A percentile compares a stretch with the other conserved stretches of the same genome.
phyloP scores from a whole-genome alignment of 305 asterid genomes.

The Fraxinus greggii region DNA sequence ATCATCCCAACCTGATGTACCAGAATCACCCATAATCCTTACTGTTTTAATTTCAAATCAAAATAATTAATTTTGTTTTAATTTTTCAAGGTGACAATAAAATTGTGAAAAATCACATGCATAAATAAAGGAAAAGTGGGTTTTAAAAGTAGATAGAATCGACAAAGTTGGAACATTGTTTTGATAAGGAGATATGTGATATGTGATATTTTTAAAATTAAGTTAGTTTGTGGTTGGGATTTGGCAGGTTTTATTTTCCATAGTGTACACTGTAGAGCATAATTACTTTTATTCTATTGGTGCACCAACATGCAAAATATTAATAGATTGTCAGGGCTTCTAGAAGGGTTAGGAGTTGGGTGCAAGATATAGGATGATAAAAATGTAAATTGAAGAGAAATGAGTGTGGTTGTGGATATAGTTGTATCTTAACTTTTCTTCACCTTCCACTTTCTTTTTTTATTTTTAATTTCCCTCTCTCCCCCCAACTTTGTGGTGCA shows the following conservation, averaged over 20 bases:
- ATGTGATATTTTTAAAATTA: neutral
- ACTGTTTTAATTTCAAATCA: neutral
- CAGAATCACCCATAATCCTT: neutral
- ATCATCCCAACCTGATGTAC: slow-evolving; percentile 29
- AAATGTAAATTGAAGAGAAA: slow-evolving; percentile 11
- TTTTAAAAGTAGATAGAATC: slow-evolving; percentile 11
- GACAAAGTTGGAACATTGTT: slow-evolving; percentile 10
- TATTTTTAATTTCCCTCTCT: neutral
- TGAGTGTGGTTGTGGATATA: slow-evolving; percentile 54
- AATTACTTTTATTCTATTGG: slow-evolving; percentile 26
- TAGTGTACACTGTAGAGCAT: slow-evolving; percentile 28
- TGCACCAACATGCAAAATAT: slow-evolving; percentile 30
- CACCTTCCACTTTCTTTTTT: slow-evolving; percentile 54
- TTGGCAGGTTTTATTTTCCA: slow-evolving; percentile 20
- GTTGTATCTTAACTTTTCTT: slow-evolving; percentile 66
- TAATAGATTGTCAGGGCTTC: slow-evolving; percentile 31
- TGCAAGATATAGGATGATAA: slow-evolving; percentile 20
- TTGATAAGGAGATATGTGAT: slow-evolving; percentile 16
- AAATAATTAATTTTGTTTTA: neutral
- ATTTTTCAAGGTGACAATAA: neutral
- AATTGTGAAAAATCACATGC: slow-evolving; percentile 6
- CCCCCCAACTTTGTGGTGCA: slow-evolving; percentile 43
- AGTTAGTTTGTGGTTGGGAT: slow-evolving; percentile 24
- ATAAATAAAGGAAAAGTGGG: slow-evolving; percentile 10
- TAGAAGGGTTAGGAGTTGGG: slow-evolving; percentile 59